These are phyloP conservation scores for Solanum gracilifrons DNA, from an alignment of 257 asterid species.

Conservation along the genomic window DNA sequence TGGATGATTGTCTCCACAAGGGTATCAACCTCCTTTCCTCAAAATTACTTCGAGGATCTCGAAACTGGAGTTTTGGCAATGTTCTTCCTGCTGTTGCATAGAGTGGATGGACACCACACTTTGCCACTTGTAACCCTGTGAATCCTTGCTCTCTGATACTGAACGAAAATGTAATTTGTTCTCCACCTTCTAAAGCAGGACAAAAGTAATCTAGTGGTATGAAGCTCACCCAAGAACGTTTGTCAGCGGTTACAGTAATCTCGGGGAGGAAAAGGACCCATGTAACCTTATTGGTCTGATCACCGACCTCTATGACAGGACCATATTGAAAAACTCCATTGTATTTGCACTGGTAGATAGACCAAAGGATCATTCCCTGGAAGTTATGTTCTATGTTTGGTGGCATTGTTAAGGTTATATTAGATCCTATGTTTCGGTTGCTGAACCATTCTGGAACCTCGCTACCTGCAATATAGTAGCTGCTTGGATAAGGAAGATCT, in stretches of 20 bases:
- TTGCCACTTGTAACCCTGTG: not conserved
- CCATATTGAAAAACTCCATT: not conserved
- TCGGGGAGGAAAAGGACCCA: accelerated
- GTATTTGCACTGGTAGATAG: accelerated
- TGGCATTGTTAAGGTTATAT: not conserved
- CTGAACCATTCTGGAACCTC: not conserved
- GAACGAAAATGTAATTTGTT: not conserved
- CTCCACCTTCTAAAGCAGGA: not conserved
- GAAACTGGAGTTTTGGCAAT: not conserved
- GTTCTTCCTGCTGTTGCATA: not conserved
- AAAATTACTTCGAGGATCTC: not conserved
- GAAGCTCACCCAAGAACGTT: not conserved
- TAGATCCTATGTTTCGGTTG: not conserved
- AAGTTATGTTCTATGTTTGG: not conserved
- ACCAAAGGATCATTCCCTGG: not conserved
- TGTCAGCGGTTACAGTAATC: not conserved
- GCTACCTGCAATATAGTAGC: not conserved
- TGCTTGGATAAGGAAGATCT: not conserved
- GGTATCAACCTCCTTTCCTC: not conserved
- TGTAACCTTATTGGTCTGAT: not conserved
- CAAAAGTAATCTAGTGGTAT: not conserved
- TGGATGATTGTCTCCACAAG: not conserved
- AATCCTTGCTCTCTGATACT: not conserved
- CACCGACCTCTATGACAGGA: not conserved
- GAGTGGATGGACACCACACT: not conserved